Base-by-base conservation (phyloP, 768 basidiomycete genomes). In the Gymnopilus junonius region DNA sequence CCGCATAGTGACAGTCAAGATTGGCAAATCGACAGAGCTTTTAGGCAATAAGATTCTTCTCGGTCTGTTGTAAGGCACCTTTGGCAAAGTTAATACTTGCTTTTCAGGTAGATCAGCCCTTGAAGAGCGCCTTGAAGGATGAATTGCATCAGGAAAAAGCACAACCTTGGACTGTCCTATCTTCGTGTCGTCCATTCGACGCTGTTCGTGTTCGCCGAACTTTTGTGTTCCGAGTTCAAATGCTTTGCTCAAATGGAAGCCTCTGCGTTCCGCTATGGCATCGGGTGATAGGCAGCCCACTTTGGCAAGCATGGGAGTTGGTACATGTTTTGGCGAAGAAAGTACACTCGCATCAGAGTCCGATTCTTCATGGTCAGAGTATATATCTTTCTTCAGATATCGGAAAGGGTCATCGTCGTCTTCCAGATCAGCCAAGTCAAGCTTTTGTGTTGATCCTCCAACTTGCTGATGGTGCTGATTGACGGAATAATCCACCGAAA, bases 1-100 rank as follows among this genome's bases (percentile, higher is more conserved):
- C 42, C 79, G 71, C 83, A 83, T 83, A 27, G 81, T 81, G 58
- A 84, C 71, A 32, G 81, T 79, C 46, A 76, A 72, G 50, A 82
- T 64, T 11, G 81, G 80, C 45, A 79, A 71, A 14, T 65, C 56
- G n/a, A 4, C n/a, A 12, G 59, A n/a, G 15, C 62, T 55, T n/a
- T 39, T 21, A 43, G 71, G 72, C 20, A 74, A 48, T n/a, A 77
- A 58, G 37, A 77, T 58, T n/a, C 74, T 61, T 65, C 75, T 69
- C 12, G 73, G 65, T 53, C 69, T 70, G 53, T 69, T 73, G 60
- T 70, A 63, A 12, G 74, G 70, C 4, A 71, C 61, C 35, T 57
- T 65, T 3, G 74, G 76, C 27, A 69, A 29, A n/a, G n/a, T 39
- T 34, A 55, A 43, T 37, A 45, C 39, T 37, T 58, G 42, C 15